Conservation (phyloP, 2,329 filamentous ascomycete genomes). For the Coccinonectria pachysandricola region DNA sequence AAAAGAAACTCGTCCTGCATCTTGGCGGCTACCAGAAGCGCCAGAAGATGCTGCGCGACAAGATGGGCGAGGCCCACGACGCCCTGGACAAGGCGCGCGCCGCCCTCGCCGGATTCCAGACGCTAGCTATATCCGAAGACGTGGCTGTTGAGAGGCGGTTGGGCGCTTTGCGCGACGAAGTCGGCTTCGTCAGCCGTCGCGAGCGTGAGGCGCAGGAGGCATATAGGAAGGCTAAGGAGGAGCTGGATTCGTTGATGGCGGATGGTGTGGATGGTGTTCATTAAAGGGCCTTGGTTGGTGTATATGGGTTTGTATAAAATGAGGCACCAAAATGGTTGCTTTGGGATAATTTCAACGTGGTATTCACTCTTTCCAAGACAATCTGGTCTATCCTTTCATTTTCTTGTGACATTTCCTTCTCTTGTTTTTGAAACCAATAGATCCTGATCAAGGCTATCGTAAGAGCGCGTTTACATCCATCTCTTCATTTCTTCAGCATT, state of each 20-base stretch:
- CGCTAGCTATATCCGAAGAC: conserved; percentile 69
- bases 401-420: background rate
- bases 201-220: conserved; percentile 87
- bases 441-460: no score
- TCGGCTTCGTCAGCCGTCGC: conserved; percentile 65
- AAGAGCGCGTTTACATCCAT: conserved; percentile 2
- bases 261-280: conserved; percentile 28
- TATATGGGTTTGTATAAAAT: no score
- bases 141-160: conserved; percentile 63
- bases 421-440: no score
- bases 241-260: conserved; percentile 53
- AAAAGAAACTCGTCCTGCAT: conserved; percentile 84
- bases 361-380: conserved; percentile 8
- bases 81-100: conserved; percentile 63
- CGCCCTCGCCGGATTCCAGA: conserved; percentile 64
- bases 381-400: conserved; percentile 5
- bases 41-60: conserved; percentile 67
- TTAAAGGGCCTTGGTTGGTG: conserved; percentile 20
- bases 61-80: conserved; percentile 64
- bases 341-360: conserved; percentile 4
- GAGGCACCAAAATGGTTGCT: background rate
- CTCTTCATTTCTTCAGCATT: conserved; percentile 2
- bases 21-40: conserved; percentile 86
- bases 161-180: conserved; percentile 70
- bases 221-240: conserved; percentile 67